These are phyloP conservation scores for Collybiopsis luxurians DNA, from an alignment of 768 basidiomycete species.

Conservation along the genomic window DNA sequence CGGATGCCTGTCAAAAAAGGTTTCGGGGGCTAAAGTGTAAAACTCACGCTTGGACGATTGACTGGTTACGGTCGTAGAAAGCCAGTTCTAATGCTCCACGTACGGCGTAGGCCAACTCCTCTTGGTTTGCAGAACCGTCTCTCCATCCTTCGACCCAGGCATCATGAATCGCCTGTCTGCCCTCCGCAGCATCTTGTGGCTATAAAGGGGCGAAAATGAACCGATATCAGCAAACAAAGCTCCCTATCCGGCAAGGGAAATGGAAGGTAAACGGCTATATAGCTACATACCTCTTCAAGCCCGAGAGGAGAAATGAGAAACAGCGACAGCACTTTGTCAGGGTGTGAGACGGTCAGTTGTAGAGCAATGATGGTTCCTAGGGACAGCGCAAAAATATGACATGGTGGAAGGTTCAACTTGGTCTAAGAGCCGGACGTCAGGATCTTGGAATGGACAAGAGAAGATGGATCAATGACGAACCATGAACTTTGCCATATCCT, in stretches of 20 bases:
- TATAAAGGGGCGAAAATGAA: neutral
- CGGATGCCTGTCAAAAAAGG: too few species aligned
- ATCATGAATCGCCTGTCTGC: slow-evolving; percentile 13
- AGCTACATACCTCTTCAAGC: slow-evolving; percentile 20
- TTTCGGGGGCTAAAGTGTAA: too few species aligned
- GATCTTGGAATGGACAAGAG: neutral
- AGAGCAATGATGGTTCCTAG: slow-evolving; percentile 24
- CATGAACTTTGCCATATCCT: slow-evolving; percentile 24
- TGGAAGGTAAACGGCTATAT: neutral
- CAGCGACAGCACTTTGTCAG: slow-evolving; percentile 20
- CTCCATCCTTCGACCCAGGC: slow-evolving; percentile 7
- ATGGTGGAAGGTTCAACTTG: slow-evolving; percentile 22
- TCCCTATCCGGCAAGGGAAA: too few species aligned
- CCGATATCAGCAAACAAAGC: neutral
- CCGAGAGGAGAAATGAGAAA: slow-evolving; percentile 24
- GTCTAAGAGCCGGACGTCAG: slow-evolving; percentile 13
- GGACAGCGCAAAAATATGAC: slow-evolving; percentile 25
- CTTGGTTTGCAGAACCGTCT: neutral
- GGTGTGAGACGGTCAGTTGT: slow-evolving; percentile 19
- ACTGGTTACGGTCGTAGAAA: neutral
- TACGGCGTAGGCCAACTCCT: slow-evolving; percentile 7
- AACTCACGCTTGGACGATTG: slow-evolving; percentile 10
- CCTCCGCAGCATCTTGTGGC: slow-evolving; percentile 10
- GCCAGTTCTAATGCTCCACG: slow-evolving; percentile 14
- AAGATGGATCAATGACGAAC: slow-evolving; percentile 13